Conservation (phyloP, 2,329 filamentous ascomycete genomes). For the Fonsecaea multimorphosa region DNA sequence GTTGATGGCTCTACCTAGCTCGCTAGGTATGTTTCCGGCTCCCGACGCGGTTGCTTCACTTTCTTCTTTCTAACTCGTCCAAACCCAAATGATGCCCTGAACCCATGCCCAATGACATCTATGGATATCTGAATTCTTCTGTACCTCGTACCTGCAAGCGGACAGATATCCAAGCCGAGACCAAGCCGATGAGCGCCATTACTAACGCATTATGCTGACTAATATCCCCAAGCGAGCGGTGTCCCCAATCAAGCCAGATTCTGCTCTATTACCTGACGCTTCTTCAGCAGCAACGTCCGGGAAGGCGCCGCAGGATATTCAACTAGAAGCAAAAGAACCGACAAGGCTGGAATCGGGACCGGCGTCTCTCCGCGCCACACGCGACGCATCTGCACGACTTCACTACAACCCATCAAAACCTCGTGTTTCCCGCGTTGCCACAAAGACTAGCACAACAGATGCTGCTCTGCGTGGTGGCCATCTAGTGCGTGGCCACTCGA, state of each 20-base stretch:
- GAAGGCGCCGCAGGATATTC: constrained; percentile 2
- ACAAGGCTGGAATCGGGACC: constrained; percentile 15
- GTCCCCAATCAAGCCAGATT: constrained; percentile 17
- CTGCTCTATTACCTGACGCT: not conserved
- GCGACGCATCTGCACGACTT: constrained; percentile 3
- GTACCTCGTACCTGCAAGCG: too few species aligned
- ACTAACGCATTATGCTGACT: constrained; percentile 16
- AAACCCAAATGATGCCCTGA: not conserved
- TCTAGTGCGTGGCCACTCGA: constrained; percentile 10
- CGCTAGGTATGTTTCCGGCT: not conserved
- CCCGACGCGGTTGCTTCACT: constrained; percentile 1
- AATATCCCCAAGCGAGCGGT: constrained; percentile 7
- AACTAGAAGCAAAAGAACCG: constrained; percentile 19
- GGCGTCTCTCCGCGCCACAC: constrained; percentile 21
- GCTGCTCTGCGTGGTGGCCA: not conserved
- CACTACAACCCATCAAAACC: constrained; percentile 10
- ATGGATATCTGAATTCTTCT: too few species aligned
- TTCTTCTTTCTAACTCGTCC: not conserved
- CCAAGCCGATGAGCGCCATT: constrained; percentile 16
- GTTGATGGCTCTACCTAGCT: not conserved
- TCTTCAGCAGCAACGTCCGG: constrained; percentile 14
- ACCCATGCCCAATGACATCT: not conserved
- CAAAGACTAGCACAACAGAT: constrained; percentile 2
- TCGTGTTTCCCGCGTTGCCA: constrained; percentile 5
- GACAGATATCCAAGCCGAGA: not conserved